Base-by-base conservation (phyloP, 768 basidiomycete genomes). In the Chalciporus chontae region DNA sequence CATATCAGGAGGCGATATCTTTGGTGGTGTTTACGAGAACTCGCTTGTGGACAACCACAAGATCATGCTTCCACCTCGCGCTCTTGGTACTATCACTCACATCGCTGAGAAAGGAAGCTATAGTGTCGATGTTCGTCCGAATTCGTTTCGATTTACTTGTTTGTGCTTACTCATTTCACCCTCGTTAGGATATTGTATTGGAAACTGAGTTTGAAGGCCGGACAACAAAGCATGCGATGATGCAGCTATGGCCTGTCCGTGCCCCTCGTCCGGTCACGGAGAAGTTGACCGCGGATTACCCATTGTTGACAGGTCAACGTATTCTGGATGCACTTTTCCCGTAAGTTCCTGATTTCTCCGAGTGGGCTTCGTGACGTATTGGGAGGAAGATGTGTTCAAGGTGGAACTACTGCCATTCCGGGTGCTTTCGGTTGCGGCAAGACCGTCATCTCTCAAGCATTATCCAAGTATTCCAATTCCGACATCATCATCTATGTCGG, bases 401-500 rank as follows among this genome's bases (percentile, higher is more conserved):
- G 93, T 49, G 93, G 93, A 38, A 96, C 93, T 10, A 96, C 93
- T 2, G 92, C 93, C 52, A 99, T 98, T 71, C 96, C 96, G 19
- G 96, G 96, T 57, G 96, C 96, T 59, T 99, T 99, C 70, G 96
- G 96, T 63, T 97, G 94, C 63, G 93, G 93, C 62, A 96, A 96
- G 77, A 98, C 95, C 24, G 96, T 99, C 62, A 99, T 99, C 63
- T 97, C 94, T 23, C 90, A 97, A 73, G 95, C 95, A 17, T 75
- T 98, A 57, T 97, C 95, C 51, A 99, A 99, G 69, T 99, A 83
- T 72, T 99, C 96, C 23, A 99, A 99, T 76, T 96, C 94, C 59
- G 95, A 98, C 69, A 97, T 98, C 62, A 97, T 99, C 66, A 84
- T 99, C 59, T 99, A 99, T 65, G 96, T 99, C 59, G 96, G 96